A percentile compares a stretch with the other conserved stretches of the same genome.
Evolutionary conservation across 2,329 filamentous ascomycete genomes (phyloP).

Genomic region (Clonostachys byssicola): DNA sequence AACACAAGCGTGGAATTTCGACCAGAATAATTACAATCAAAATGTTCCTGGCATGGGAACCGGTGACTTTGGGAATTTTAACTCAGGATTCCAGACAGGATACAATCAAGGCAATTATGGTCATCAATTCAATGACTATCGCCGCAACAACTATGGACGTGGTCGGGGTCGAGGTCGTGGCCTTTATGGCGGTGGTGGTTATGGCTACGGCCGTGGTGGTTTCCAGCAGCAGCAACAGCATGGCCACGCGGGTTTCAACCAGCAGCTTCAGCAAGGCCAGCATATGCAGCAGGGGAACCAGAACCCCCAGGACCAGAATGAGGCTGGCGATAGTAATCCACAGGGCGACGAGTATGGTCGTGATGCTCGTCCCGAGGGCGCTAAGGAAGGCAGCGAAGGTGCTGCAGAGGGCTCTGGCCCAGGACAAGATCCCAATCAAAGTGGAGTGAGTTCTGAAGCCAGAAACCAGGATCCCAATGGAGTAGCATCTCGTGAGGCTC

Average conservation of each 20-base stretch:
- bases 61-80: slow-evolving; percentile 78
- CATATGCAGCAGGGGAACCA: slow-evolving; percentile 9
- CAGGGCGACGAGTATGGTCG: slow-evolving; percentile 1
- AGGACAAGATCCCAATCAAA: slow-evolving; percentile 1
- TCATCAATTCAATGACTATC: slow-evolving; percentile 77
- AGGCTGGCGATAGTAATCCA: slow-evolving; percentile 8
- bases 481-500: slow-evolving; percentile 19
- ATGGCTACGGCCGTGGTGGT: slow-evolving; percentile 47
- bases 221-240: slow-evolving; percentile 38
- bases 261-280: slow-evolving; percentile 18
- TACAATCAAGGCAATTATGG: slow-evolving; percentile 83
- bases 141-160: slow-evolving; percentile 61
- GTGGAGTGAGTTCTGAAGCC: slow-evolving; percentile 9
- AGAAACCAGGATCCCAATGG: slow-evolving; percentile 12
- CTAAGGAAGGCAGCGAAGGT: slow-evolving; percentile 8
- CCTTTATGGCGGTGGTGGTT: slow-evolving; percentile 39
- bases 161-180: slow-evolving; percentile 64
- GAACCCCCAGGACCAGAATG: slow-evolving; percentile 5
- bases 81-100: slow-evolving; percentile 73
- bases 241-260: slow-evolving; percentile 28
- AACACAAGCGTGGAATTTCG: slow-evolving; percentile 79
- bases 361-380: background rate
- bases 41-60: slow-evolving; percentile 76
- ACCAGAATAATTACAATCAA: slow-evolving; percentile 87
- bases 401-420: background rate